Evolutionary conservation across 2,329 filamentous ascomycete genomes (phyloP).

Genomic region (Trichoderma sp.): DNA sequence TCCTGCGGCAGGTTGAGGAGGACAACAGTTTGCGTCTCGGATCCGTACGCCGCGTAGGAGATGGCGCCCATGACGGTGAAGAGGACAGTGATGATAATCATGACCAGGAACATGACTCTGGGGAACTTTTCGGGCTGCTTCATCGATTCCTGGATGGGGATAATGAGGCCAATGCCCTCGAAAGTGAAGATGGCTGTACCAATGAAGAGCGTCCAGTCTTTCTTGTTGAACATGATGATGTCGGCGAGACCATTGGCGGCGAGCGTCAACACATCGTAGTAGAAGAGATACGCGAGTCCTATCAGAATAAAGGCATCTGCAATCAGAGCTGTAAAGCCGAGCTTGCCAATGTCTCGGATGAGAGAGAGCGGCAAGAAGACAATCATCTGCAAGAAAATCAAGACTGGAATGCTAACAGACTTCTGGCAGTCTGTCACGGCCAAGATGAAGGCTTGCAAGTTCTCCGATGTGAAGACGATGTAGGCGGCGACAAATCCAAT

Average conservation of each 20-base stretch:
- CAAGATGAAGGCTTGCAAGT: constrained; percentile 89
- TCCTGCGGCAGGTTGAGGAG: constrained; percentile 96
- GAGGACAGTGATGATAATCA: constrained; percentile 90
- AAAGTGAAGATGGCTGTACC: constrained; percentile 99
- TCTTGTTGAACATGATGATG: constrained; percentile 85
- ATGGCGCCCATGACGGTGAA: constrained; percentile 91
- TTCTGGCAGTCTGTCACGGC: constrained; percentile 88
- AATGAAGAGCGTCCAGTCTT: constrained; percentile 96
- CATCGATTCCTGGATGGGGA: constrained; percentile 98
- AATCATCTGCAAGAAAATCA: constrained; percentile 93
- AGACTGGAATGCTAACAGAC: constrained; percentile 80
- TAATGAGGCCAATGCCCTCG: constrained; percentile 95
- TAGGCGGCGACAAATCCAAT: constrained; percentile 94
- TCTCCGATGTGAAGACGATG: constrained; percentile 95
- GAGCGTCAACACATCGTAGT: constrained; percentile 89
- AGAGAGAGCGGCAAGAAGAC: constrained; percentile 94
- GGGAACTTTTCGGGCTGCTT: constrained; percentile 88
- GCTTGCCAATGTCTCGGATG: constrained; percentile 94
- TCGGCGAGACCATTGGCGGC: constrained; percentile 75
- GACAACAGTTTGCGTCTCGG: constrained; percentile 92
- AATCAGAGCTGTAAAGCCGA: constrained; percentile 90
- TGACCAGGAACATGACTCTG: constrained; percentile 81
- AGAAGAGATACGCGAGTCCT: constrained; percentile 90
- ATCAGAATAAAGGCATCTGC: constrained; percentile 94
- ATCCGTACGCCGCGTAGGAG: constrained; percentile 94